phyloP scores from a whole-genome alignment of 129 eudicot species.

The Chrysanthemum makinoi region DNA sequence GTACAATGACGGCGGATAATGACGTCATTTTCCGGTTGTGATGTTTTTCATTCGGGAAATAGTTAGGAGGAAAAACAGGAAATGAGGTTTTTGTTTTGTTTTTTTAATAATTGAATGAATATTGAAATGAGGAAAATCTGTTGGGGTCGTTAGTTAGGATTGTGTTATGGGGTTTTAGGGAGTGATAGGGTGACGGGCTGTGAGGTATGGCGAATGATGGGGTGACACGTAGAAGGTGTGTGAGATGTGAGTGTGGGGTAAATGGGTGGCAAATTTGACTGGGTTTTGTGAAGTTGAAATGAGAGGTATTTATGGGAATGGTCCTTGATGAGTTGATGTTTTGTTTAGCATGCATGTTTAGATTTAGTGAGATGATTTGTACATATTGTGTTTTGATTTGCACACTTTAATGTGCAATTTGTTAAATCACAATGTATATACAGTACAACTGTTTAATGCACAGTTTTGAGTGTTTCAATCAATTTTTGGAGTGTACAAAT shows the following conservation, averaged over 20 bases:
- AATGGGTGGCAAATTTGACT: slow-evolving; percentile 19
- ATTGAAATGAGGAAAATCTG: slow-evolving; percentile 18
- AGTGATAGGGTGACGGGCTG: slow-evolving; percentile 20
- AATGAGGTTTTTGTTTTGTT: neutral
- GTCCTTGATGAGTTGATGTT: no score
- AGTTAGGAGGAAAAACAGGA: neutral
- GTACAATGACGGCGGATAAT: slow-evolving; percentile 13
- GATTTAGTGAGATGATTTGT: no score
- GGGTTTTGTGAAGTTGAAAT: no score
- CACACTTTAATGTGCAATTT: no score
- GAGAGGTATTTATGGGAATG: no score
- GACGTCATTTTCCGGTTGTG: slow-evolving; percentile 37
- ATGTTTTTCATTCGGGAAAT: slow-evolving; percentile 28
- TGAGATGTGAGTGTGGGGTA: neutral
- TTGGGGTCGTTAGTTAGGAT: slow-evolving; percentile 9
- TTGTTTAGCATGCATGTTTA: no score
- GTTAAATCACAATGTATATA: no score
- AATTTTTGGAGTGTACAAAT: no score
- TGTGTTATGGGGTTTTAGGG: slow-evolving; percentile 6
- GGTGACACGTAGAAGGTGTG: slow-evolving; percentile 14
- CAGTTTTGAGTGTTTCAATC: no score
- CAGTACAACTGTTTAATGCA: no score
- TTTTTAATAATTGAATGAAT: no score
- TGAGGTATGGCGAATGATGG: slow-evolving; percentile 2
- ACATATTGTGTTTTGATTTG: no score